Percentiles rank a stretch among this genome's conserved stretches.
Conservation (phyloP, 163 green algal genomes). For the Volvox carteri region DNA sequence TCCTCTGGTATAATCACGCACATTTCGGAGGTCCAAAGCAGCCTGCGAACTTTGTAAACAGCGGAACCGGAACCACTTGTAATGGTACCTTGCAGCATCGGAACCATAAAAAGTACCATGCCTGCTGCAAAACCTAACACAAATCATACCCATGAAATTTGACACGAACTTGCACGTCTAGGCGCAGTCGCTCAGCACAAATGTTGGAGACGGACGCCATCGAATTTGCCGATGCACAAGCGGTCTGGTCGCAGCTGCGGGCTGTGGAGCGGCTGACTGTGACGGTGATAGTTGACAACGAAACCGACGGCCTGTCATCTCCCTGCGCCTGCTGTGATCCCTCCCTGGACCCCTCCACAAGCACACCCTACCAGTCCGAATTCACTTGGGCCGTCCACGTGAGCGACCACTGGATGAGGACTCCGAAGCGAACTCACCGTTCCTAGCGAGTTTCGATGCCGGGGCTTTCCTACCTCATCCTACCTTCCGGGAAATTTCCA, state of each 20-base stretch:
- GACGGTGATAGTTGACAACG: conserved; percentile 49
- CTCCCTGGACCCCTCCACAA: background rate
- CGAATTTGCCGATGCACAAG: background rate
- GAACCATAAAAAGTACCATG: too few relatives aligned
- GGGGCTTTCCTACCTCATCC: too few relatives aligned
- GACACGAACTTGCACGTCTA: background rate
- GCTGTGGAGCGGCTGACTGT: conserved; percentile 16
- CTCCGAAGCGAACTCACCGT: too few relatives aligned
- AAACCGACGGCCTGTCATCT: conserved; percentile 37
- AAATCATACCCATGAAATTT: background rate
- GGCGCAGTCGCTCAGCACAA: background rate
- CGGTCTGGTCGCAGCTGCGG: background rate
- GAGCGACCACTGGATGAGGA: too few relatives aligned
- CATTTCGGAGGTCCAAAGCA: too few relatives aligned
- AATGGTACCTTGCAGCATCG: too few relatives aligned
- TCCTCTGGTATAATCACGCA: too few relatives aligned
- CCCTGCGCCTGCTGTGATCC: conserved; percentile 48
- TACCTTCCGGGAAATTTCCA: too few relatives aligned
- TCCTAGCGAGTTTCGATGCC: too few relatives aligned
- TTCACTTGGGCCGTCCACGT: conserved; percentile 30
- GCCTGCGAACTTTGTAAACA: too few relatives aligned
- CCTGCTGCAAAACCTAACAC: too few relatives aligned
- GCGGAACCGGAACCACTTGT: too few relatives aligned
- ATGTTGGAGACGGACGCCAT: background rate
- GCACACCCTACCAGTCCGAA: conserved; percentile 27